Evolutionary conservation across 2,329 filamentous ascomycete genomes (phyloP), one percentile per base, ranked within the genome.

Genomic region (Stemphylium lycopersici): DNA sequence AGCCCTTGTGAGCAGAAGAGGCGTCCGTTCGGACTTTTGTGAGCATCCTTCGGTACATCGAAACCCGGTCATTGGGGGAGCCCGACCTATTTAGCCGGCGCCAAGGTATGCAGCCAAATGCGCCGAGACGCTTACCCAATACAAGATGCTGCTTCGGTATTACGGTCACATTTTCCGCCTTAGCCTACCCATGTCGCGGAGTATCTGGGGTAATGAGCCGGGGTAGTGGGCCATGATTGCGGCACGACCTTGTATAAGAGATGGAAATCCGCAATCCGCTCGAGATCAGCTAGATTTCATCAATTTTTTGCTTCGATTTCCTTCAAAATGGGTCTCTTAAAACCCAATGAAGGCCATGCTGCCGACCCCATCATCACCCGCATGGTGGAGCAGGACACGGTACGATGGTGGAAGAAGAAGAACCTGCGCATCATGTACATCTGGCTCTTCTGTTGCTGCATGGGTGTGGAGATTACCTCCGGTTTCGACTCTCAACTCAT

Each of bases 291-390:
- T 55, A 58, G 47, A 44, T 34, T 45, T 47, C 52, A 45, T 51
- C 38, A 49, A 49, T 48, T 45, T 6, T 2, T 24, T 36, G 42
- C 31, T 16, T 13, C 50, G 56, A 38, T 55, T 45, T 41, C 56
- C 61, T 48, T 55, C 59, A 64, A 45, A 55, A 71, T 72, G 69
- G 67, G 52, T 40, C 53, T 71, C 56, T 31, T 67, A 55, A 66
- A 67, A 22, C 50, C 50, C 50, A 51, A 58, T 42, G 56, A 65
- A 60, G 67, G 64, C 33, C 64, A 61, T 15, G 64, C 62, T 12
- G 65, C 75, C 36, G 77, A 79, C 54, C 77, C 77, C 20, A 68
- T 79, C 53, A 67, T 80, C 63, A 77, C 77, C 41, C 73, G 74
- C 56, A 73, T 80, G 65, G 75, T 78, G 26, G 74, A 61, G 55